Conservation (phyloP, 176 grass and related monocot species). For the Tuctoria greenei region DNA sequence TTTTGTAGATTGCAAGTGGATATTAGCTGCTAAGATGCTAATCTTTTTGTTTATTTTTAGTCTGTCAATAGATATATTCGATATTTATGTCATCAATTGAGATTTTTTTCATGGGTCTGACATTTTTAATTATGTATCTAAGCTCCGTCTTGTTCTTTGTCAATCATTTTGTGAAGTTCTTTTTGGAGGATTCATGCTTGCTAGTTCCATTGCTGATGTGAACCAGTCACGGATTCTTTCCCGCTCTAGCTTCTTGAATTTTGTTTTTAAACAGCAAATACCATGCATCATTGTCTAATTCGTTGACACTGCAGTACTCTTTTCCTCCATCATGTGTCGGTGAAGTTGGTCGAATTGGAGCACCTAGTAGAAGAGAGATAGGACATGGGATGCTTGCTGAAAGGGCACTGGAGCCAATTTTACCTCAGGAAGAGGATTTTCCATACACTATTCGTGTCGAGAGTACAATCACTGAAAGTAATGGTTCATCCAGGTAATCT, state of each 20-base stretch:
- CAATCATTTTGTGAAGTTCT: slow-evolving; percentile 16
- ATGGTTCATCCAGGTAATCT: slow-evolving; percentile 91
- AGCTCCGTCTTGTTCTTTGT: not conserved
- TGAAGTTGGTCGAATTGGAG: slow-evolving; percentile 94
- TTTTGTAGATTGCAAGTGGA: not conserved
- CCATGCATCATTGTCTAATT: slow-evolving; percentile 25
- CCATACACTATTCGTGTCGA: slow-evolving; percentile 95
- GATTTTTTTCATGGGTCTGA: not conserved
- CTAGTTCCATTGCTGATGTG: slow-evolving; percentile 14
- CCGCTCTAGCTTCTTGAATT: not conserved
- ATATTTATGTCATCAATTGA: not conserved
- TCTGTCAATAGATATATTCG: not conserved
- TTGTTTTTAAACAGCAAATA: slow-evolving; percentile 6
- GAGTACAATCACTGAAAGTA: slow-evolving; percentile 99
- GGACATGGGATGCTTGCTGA: slow-evolving; percentile 98
- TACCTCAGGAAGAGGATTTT: slow-evolving; percentile 82
- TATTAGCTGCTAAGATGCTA: slow-evolving; percentile 18
- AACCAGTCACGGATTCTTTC: not conserved
- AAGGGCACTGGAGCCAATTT: slow-evolving; percentile 76
- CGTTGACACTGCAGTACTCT: slow-evolving; percentile 68
- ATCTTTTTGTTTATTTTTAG: not conserved
- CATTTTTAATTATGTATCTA: not conserved
- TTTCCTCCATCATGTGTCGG: slow-evolving; percentile 99
- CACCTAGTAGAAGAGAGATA: slow-evolving; percentile 88
- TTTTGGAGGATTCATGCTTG: slow-evolving; percentile 9